A percentile compares a stretch with the other conserved stretches of the same genome.
These are phyloP conservation scores for Plasmodium inui DNA, from an alignment of 169 alveolate species.

Conservation along the genomic window DNA sequence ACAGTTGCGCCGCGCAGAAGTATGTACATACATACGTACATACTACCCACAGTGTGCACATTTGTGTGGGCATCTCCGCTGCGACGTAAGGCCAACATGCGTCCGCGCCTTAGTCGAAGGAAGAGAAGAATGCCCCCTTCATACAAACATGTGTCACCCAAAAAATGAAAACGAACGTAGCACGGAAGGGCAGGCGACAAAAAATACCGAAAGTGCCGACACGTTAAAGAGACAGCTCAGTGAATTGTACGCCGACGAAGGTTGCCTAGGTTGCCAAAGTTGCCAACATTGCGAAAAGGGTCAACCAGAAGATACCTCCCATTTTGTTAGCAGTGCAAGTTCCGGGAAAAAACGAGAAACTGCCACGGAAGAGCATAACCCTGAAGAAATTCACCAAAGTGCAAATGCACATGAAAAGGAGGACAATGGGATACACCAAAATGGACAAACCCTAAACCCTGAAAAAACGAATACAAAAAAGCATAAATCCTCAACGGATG, in stretches of 20 bases:
- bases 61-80: background rate
- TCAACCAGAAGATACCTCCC: background rate
- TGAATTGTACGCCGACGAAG: background rate
- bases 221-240: conserved; percentile 15
- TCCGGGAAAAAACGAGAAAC: background rate
- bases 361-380: background rate
- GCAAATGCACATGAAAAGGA: background rate
- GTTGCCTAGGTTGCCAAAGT: background rate
- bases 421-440: conserved; percentile 2
- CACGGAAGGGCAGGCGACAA: background rate
- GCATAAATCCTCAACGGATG: background rate
- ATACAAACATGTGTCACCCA: conserved; percentile 25
- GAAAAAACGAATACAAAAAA: conserved; percentile 5
- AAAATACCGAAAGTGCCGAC: conserved; percentile 1
- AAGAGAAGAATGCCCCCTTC: background rate
- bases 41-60: background rate
- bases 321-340: background rate
- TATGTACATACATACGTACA: background rate
- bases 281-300: background rate
- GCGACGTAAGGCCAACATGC: background rate
- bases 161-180: conserved; percentile 13
- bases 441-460: background rate
- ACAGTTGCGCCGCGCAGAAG: background rate
- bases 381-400: background rate
- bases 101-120: background rate